These are phyloP conservation scores for Stachybotrys chartarum DNA, from an alignment of 2,329 filamentous ascomycete species.

Conservation along the genomic window DNA sequence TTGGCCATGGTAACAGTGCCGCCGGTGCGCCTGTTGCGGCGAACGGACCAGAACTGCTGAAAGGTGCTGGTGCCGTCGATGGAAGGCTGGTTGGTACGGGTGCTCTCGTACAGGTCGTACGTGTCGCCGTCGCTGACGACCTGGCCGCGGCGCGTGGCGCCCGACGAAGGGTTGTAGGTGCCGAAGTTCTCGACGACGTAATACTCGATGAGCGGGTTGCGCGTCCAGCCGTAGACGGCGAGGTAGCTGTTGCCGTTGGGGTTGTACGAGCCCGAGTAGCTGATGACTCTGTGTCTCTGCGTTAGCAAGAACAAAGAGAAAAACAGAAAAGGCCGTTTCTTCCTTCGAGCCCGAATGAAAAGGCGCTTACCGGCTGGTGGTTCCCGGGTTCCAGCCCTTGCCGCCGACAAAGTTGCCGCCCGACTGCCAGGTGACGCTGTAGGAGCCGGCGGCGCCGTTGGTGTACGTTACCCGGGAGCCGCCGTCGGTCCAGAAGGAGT, in stretches of 20 bases:
- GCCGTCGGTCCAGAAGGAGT: slow-evolving; percentile 41
- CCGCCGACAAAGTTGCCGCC: slow-evolving; percentile 48
- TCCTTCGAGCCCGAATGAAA: background rate
- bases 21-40: slow-evolving; percentile 38
- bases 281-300: background rate
- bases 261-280: slow-evolving; percentile 1
- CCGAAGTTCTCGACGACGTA: slow-evolving; percentile 31
- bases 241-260: slow-evolving; percentile 30
- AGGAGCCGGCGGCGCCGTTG: slow-evolving; percentile 34
- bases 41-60: slow-evolving; percentile 46
- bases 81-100: slow-evolving; percentile 34
- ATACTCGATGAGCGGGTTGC: slow-evolving; percentile 28
- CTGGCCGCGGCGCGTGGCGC: slow-evolving; percentile 22
- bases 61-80: slow-evolving; percentile 43
- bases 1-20: slow-evolving; percentile 41
- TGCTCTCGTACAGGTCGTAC: slow-evolving; percentile 29
- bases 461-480: slow-evolving; percentile 35
- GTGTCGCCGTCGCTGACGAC: slow-evolving; percentile 26
- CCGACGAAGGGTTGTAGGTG: slow-evolving; percentile 26
- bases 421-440: slow-evolving; percentile 36
- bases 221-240: slow-evolving; percentile 31
- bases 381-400: slow-evolving; percentile 50
- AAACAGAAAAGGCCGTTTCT: background rate
- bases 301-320: background rate
- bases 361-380: slow-evolving; percentile 13